Conservation (phyloP, 495 filamentous ascomycete genomes). For the Bryoglossum gracile region DNA sequence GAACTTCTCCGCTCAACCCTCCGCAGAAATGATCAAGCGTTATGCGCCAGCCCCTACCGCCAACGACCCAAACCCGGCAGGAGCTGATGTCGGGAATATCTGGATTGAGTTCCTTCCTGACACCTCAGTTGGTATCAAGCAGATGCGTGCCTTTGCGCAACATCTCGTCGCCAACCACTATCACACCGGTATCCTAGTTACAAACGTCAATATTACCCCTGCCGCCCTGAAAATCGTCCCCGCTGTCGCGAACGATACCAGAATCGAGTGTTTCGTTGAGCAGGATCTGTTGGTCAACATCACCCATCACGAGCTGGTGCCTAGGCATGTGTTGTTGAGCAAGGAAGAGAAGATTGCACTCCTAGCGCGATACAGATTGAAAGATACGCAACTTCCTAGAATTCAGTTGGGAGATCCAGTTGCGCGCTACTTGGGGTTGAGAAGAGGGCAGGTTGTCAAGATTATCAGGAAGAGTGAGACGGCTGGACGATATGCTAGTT, state of each 20-base stretch:
- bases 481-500: slow-evolving; percentile 72
- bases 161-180: slow-evolving; percentile 68
- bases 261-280: slow-evolving; percentile 92
- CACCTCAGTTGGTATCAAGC: slow-evolving; percentile 72
- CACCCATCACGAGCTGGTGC: slow-evolving; percentile 94
- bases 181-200: slow-evolving; percentile 84
- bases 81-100: slow-evolving; percentile 72
- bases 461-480: slow-evolving; percentile 83
- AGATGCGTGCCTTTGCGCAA: slow-evolving; percentile 83
- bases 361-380: slow-evolving; percentile 82
- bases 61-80: slow-evolving; percentile 53
- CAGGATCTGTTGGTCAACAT: slow-evolving; percentile 96
- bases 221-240: slow-evolving; percentile 80
- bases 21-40: slow-evolving; percentile 72
- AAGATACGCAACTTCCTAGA: slow-evolving; percentile 92
- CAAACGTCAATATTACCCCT: slow-evolving; percentile 69
- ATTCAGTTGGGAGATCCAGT: slow-evolving; percentile 90
- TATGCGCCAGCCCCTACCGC: slow-evolving; percentile 63
- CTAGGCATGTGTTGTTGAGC: slow-evolving; percentile 84
- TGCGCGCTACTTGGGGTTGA: slow-evolving; percentile 82
- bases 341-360: slow-evolving; percentile 80
- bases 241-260: slow-evolving; percentile 55
- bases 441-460: slow-evolving; percentile 94
- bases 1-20: slow-evolving; percentile 78
- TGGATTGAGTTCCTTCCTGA: slow-evolving; percentile 89